phyloP scores from a whole-genome alignment of 208 protist species.

The Porcisia deanei region DNA sequence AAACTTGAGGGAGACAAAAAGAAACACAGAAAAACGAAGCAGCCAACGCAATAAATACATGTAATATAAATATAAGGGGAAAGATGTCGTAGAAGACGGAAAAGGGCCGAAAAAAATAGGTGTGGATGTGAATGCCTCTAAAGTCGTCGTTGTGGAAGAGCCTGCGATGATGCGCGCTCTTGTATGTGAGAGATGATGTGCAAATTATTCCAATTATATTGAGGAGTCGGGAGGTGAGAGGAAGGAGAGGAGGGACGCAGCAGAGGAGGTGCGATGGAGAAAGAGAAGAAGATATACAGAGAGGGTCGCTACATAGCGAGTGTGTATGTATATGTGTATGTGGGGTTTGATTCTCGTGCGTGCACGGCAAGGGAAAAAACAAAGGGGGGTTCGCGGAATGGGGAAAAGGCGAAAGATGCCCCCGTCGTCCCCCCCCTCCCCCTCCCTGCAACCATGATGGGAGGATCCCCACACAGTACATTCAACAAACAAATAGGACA shows the following conservation, averaged over 20 bases:
- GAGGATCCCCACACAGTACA: no score
- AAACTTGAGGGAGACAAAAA: background rate
- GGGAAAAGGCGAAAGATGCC: no score
- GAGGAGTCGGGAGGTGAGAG: background rate
- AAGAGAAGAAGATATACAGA: no score
- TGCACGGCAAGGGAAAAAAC: constrained; percentile 7
- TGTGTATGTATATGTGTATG: background rate
- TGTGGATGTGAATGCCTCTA: background rate
- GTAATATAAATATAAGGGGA: background rate
- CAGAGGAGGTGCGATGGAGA: background rate
- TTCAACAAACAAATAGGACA: no score
- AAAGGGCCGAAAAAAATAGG: background rate
- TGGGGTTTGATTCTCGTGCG: background rate
- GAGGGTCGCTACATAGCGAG: no score
- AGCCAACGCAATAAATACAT: background rate
- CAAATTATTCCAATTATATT: no score
- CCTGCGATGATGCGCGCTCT: no score
- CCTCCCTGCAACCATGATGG: no score
- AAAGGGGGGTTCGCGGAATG: background rate
- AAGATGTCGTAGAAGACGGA: background rate
- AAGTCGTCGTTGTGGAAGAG: no score
- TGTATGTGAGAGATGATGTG: no score
- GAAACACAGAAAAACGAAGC: background rate
- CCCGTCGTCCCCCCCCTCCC: no score
- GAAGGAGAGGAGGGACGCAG: no score